Evolutionary conservation across 768 basidiomycete species (phyloP), one percentile per base, ranked within the genome.

Genomic region (Mycena latifolia): DNA sequence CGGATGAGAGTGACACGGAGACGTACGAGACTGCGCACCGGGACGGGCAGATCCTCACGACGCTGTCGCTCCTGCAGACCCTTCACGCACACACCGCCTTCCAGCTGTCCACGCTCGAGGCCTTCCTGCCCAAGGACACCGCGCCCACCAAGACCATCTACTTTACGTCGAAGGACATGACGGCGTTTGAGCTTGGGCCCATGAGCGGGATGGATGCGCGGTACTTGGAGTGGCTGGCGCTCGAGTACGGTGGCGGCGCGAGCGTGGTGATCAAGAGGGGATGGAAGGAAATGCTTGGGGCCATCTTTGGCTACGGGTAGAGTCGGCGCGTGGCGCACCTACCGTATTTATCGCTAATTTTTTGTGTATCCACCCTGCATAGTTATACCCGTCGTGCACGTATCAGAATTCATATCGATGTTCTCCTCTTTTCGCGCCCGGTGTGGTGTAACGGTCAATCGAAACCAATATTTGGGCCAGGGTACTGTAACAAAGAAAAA

Each of bases 151-250:
- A 65, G 33, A 75, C 85, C 46, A 77, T 88, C 14, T 72, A 72
- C 29, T 75, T 94, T 20, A 82, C 85, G 2, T 86, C 92, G 14
- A 87, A 83, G 69, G 91, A 93, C 64, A 79, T 94, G 10, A 58
- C 87, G 14, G 80, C 86, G 17, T 89, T 95, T 51, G 92, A 92
- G 73, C 84, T 95, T 0, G 90, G 92, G 1, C 89, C 92, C 9
- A 77, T 93, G 63, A 95, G 93, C 72, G 78, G 81, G 6, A 73
- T 89, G 51, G 93, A 95, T 66, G 89, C 84, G n/a, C 82, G 80
- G 46, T 94, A 94, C 73, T 78, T 94, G 35, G 92, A 93, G 74
- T 94, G 92, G 92, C 79, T 95, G 20, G 86, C 82, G 1, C 83
- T 83, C 55, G 90, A 92, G 76, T 92, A 63, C 28, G 52, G 47